These are phyloP conservation scores for Lepidium aucheri DNA, from an alignment of 345 rosid species.

Conservation along the genomic window DNA sequence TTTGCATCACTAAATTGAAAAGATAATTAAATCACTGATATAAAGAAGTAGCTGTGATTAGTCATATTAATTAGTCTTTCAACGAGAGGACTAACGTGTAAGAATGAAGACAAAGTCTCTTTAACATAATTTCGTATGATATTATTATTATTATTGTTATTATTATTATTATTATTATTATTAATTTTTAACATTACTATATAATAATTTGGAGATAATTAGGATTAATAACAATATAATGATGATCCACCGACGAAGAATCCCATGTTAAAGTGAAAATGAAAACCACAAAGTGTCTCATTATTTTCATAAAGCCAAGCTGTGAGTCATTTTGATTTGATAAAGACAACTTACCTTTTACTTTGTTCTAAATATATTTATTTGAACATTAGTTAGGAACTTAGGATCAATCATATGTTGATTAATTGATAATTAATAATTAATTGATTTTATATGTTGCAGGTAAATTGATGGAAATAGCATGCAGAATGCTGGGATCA, in stretches of 20 bases:
- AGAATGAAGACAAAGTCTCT: conserved; percentile 17
- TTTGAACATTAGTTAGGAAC: not conserved
- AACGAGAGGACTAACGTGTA: conserved; percentile 1
- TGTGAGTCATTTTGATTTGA: not conserved
- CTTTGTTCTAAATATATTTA: not conserved
- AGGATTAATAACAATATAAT: conserved; percentile 5
- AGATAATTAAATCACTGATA: not conserved
- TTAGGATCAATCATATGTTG: not conserved
- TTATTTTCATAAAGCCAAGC: not conserved
- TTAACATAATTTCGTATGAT: conserved; percentile 14
- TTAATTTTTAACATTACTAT: not conserved
- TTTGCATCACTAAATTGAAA: not conserved
- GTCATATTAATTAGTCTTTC: conserved; percentile 9
- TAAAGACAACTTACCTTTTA: not conserved
- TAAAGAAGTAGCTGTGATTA: conserved; percentile 1
- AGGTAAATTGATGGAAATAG: conserved; percentile 30
- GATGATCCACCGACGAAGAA: conserved; percentile 29
- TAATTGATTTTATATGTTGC: not conserved
- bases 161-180: no score
- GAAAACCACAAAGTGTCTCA: not conserved
- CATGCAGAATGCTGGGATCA: conserved; percentile 23
- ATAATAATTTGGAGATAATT: not conserved
- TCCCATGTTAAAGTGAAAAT: conserved; percentile 11
- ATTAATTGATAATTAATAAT: not conserved
- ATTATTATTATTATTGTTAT: no score